These are phyloP conservation scores for Neonectria sp. DNA, from an alignment of 2,329 filamentous ascomycete genomes.

Conservation along the genomic window DNA sequence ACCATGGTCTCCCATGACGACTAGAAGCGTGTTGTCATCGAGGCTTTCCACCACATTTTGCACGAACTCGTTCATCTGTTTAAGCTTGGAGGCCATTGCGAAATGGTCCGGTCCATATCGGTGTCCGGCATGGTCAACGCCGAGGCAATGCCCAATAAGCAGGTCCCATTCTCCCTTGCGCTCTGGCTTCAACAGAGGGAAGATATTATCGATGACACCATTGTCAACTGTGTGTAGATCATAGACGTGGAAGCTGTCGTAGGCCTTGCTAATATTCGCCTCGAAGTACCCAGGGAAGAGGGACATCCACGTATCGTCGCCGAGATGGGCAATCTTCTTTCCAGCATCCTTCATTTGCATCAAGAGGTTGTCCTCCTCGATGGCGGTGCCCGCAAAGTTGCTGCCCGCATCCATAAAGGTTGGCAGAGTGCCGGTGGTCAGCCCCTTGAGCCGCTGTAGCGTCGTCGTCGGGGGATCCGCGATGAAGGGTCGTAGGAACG, in stretches of 20 bases:
- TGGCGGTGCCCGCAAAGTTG: slow-evolving; percentile 94
- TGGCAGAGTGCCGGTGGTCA: slow-evolving; percentile 95
- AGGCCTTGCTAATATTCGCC: slow-evolving; percentile 85
- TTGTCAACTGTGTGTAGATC: slow-evolving; percentile 97
- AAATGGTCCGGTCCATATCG: slow-evolving; percentile 94
- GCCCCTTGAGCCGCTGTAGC: slow-evolving; percentile 89
- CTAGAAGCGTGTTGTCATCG: slow-evolving; percentile 88
- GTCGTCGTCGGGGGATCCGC: slow-evolving; percentile 97
- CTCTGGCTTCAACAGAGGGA: slow-evolving; percentile 80
- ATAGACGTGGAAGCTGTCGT: slow-evolving; percentile 99
- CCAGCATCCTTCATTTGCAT: slow-evolving; percentile 75
- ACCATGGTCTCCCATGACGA: slow-evolving; percentile 99
- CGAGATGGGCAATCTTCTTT: slow-evolving; percentile 89
- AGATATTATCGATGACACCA: slow-evolving; percentile 91
- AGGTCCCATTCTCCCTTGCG: slow-evolving; percentile 87
- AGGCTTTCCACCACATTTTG: slow-evolving; percentile 78
- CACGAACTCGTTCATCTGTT: slow-evolving; percentile 90
- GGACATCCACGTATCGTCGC: slow-evolving; percentile 98
- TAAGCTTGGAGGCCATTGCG: slow-evolving; percentile 91
- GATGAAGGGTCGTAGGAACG: slow-evolving; percentile 94
- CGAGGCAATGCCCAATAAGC: slow-evolving; percentile 93
- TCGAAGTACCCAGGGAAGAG: slow-evolving; percentile 97
- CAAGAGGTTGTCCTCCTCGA: slow-evolving; percentile 90
- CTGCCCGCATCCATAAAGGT: slow-evolving; percentile 95
- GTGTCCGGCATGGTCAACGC: slow-evolving; percentile 97